phyloP scores from a whole-genome alignment of 768 basidiomycete species.

The Leccinum olivaceopallidum region DNA sequence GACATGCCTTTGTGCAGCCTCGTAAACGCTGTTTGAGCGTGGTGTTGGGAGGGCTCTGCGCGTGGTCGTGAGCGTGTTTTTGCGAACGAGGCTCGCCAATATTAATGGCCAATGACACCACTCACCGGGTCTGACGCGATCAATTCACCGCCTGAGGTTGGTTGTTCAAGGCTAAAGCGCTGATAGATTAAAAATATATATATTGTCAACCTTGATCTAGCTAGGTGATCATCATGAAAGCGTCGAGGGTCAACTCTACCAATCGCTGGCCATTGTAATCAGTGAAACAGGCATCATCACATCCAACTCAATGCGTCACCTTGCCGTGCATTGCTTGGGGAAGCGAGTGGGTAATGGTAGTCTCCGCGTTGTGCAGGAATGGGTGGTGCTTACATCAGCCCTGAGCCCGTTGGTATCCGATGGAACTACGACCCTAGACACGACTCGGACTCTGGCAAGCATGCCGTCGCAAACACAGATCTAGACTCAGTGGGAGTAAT shows the following conservation, averaged over 20 bases:
- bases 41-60: background rate
- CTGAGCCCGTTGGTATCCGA: background rate
- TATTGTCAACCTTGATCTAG: too few species aligned
- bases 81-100: background rate
- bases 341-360: background rate
- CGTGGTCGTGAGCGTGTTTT: background rate
- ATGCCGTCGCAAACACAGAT: background rate
- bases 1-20: background rate
- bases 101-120: too few species aligned
- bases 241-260: background rate
- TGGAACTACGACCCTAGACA: background rate
- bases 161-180: background rate
- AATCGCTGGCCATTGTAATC: background rate
- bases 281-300: background rate
- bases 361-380: background rate
- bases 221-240: background rate
- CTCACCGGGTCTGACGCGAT: background rate
- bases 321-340: background rate
- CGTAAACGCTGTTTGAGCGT: constrained; percentile 11
- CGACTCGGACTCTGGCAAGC: background rate
- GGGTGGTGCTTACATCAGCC: background rate
- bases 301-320: background rate
- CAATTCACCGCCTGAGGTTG: background rate
- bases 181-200: too few species aligned
- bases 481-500: background rate